Conservation (phyloP, 768 basidiomycete genomes). For the Galerina sulciceps region DNA sequence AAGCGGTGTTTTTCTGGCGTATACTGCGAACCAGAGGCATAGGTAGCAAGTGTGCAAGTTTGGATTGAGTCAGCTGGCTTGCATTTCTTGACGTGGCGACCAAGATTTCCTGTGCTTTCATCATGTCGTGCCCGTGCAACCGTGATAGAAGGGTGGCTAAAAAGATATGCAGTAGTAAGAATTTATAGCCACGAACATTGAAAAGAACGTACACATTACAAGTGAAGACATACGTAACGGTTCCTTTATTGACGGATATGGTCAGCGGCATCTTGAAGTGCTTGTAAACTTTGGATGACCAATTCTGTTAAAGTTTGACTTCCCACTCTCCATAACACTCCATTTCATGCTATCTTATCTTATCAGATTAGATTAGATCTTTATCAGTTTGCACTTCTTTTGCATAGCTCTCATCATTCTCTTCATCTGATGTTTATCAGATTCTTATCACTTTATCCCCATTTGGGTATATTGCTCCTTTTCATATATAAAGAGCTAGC, state of each 20-base stretch:
- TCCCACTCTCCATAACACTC: no score
- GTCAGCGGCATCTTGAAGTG: neutral
- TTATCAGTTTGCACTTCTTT: no score
- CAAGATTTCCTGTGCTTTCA: neutral
- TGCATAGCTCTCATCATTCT: no score
- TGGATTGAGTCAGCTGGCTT: neutral
- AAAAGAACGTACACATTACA: neutral
- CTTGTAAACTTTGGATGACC: neutral
- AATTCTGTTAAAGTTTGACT: no score
- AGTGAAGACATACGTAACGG: neutral
- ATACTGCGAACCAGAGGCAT: neutral
- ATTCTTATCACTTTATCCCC: no score
- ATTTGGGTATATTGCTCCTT: no score
- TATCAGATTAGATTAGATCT: no score
- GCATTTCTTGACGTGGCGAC: neutral
- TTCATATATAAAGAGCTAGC: no score
- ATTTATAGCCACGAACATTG: no score
- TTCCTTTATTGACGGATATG: neutral
- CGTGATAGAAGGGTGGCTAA: neutral
- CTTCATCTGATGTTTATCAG: no score
- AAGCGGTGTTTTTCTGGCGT: neutral
- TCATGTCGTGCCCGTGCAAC: neutral
- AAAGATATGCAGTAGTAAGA: neutral
- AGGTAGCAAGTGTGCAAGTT: neutral
- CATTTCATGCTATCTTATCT: no score